Evolutionary conservation across 1,284 basidiomycete species (phyloP), one percentile per base, ranked within the genome.

Genomic region (Boletus hoseneyae): DNA sequence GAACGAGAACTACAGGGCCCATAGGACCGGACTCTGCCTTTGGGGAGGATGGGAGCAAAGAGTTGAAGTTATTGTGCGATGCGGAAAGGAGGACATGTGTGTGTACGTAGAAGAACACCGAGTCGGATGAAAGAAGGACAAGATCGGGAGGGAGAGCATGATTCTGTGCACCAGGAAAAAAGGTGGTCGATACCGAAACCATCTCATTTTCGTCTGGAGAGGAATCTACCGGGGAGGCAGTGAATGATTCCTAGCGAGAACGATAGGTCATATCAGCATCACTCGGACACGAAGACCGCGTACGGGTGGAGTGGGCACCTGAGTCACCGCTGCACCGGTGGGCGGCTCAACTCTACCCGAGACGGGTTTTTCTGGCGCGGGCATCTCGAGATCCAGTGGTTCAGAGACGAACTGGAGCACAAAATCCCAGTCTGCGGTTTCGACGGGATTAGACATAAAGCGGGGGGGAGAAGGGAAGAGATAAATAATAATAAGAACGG

Each of bases 131-230:
- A 51, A 88, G 69, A 45, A 90, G 67, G 55, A 85, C 74, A 45
- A 82, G 60, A 63, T 90, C 83, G 3, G 85, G 79, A 1, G 75
- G 71, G 13, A 74, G 63, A 0, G 76, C 57, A 33, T 78, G 73
- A 52, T 78, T 77, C 43, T 80, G 78, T 8, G 85, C 80, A 29
- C 76, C 80, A 3, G 87, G 85, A 62, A 77, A 84, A 69, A 90
- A 90, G 0, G 85, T 85, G 18, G 87, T 90, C 13, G 87, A 89
- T 36, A 90, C 80, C 1, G 86, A 88, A 52, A 90, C 82, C 47
- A 85, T 67, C 6, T 71, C 63, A 45, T 67, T 69, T 30, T 68
- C 71, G 60, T 70, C 55, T 33, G 37, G 67, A 6, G 71, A 66
- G 0, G 74, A 66, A 37, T 72, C 64, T 16, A 66, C 60, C 6